Evolutionary conservation across 768 basidiomycete species (phyloP).

Genomic region (Lentinula edodes): DNA sequence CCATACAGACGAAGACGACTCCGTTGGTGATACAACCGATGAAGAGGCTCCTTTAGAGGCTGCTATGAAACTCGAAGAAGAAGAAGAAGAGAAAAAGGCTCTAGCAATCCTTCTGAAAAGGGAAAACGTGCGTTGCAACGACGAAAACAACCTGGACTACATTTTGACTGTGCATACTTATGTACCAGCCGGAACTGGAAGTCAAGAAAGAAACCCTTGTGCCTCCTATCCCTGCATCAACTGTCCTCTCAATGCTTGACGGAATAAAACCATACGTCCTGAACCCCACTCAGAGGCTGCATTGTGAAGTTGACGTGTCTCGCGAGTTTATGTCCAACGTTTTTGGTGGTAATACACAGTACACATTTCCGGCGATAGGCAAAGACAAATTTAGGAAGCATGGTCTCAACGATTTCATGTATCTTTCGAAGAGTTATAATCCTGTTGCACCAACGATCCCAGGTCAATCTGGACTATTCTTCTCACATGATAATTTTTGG

Average conservation of each 20-base stretch:
- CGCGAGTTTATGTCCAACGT: constrained; percentile 14
- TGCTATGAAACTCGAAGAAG: neutral
- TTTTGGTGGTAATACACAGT: constrained; percentile 19
- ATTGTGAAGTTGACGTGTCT: neutral
- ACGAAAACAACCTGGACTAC: neutral
- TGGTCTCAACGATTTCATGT: constrained; percentile 25
- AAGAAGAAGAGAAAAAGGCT: neutral
- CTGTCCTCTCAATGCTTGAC: neutral
- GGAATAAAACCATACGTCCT: neutral
- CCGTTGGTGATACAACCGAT: neutral
- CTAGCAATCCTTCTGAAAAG: neutral
- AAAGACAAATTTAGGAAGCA: constrained; percentile 14
- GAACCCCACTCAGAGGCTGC: neutral
- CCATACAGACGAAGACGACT: neutral
- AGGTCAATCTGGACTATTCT: constrained; percentile 25
- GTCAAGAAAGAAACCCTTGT: neutral
- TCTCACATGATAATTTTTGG: constrained; percentile 2
- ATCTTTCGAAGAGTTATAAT: constrained; percentile 17
- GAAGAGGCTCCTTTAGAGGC: neutral
- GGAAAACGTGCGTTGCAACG: neutral
- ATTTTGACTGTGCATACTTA: neutral
- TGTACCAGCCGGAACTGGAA: neutral
- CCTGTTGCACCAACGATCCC: constrained; percentile 23
- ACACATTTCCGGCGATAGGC: constrained; percentile 9
- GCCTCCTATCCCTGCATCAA: neutral